Conservation (phyloP, 2,329 filamentous ascomycete species). For the Pseudogymnoascus sp. region DNA sequence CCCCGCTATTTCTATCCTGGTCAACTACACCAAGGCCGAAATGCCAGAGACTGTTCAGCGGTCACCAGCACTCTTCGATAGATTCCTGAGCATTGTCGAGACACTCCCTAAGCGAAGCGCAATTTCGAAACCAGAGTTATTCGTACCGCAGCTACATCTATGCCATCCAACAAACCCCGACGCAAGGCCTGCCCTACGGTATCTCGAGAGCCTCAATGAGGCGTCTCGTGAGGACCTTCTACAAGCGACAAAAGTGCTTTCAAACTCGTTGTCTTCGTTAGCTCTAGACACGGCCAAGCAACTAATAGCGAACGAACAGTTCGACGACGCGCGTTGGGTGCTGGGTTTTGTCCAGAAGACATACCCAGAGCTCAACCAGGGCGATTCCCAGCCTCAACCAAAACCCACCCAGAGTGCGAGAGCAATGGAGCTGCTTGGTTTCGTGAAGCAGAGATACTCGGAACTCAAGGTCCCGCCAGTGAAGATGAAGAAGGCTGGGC, state of each 20-base stretch:
- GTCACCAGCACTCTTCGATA: constrained; percentile 16
- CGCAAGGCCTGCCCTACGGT: constrained; percentile 16
- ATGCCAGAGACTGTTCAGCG: constrained; percentile 5
- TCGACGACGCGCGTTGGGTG: constrained; percentile 20
- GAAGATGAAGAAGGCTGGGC: background rate
- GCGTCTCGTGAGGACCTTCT: constrained; percentile 10
- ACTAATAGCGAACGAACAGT: constrained; percentile 17
- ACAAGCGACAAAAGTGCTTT: background rate
- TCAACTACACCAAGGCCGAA: background rate
- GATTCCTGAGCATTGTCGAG: constrained; percentile 16
- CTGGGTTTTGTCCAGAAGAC: constrained; percentile 21
- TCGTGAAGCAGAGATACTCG: constrained; percentile 9
- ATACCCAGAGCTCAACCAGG: constrained; percentile 18
- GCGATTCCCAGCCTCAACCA: constrained; percentile 14
- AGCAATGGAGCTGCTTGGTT: constrained; percentile 22
- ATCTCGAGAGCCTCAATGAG: background rate
- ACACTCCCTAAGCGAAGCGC: constrained; percentile 2
- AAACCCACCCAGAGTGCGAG: constrained; percentile 20
- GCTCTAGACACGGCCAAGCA: constrained; percentile 21
- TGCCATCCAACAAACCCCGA: constrained; percentile 21
- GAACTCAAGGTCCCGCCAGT: background rate
- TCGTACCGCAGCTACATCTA: constrained; percentile 16
- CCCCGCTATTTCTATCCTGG: background rate
- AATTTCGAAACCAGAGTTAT: constrained; percentile 1
- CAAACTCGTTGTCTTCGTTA: constrained; percentile 8